Conservation (phyloP, 2,329 filamentous ascomycete genomes). For the Colletotrichum eremochloae region DNA sequence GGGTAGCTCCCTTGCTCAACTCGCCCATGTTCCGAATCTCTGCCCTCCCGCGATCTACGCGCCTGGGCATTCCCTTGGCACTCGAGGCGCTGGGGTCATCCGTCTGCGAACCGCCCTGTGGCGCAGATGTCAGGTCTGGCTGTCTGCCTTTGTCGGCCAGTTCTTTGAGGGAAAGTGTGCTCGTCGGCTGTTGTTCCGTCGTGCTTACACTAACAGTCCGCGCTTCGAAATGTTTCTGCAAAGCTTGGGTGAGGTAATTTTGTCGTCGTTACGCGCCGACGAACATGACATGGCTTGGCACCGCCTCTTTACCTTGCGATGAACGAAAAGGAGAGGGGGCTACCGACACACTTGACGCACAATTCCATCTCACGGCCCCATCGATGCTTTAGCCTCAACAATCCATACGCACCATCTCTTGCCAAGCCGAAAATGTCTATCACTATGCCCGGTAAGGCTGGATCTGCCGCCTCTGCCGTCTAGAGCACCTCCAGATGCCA, state of each 20-base stretch:
- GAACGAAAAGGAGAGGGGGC: background rate
- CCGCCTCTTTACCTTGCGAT: background rate
- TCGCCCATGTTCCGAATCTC: constrained; percentile 3
- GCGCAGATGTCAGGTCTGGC: background rate
- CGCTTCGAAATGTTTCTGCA: background rate
- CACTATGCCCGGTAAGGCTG: constrained; percentile 29
- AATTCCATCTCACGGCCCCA: background rate
- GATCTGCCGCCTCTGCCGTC: background rate
- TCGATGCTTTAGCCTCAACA: background rate
- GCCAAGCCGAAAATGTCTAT: constrained; percentile 12
- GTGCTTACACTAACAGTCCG: background rate
- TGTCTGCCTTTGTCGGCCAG: background rate
- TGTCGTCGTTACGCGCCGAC: background rate
- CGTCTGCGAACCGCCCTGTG: background rate
- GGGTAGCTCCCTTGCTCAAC: constrained; percentile 24
- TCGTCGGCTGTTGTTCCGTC: background rate
- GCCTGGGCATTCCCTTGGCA: constrained; percentile 41
- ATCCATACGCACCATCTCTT: constrained; percentile 1
- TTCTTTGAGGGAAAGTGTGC: constrained; percentile 8
- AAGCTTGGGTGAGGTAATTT: background rate
- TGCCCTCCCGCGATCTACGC: constrained; percentile 35
- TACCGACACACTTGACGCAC: background rate
- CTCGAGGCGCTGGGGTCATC: constrained; percentile 14
- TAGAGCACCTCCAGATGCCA: constrained; percentile 1
- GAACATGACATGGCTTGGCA: background rate